Evolutionary conservation across 176 grass and related monocot species (phyloP), one percentile per base, ranked within the genome.

Genomic region (Chloris gayana): DNA sequence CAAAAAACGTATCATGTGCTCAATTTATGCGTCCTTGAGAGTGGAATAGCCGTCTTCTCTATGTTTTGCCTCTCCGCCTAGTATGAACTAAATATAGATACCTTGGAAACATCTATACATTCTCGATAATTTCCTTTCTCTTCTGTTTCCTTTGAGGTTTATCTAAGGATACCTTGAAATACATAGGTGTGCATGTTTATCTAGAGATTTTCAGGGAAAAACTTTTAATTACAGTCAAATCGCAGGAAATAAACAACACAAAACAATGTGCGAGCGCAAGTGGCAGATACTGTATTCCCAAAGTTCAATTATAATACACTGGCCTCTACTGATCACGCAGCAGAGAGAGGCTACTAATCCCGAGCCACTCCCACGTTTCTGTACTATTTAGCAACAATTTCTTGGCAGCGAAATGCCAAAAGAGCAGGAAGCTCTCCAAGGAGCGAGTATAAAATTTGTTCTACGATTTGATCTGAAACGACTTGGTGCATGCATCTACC

Each of bases 291-390:
- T 76, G 50, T 84, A 59, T 10, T 61, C 27, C 82, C 37, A 0
- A 84, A 58, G 77, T 73, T 50, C n/a, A 34, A 59, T 49, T 77
- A 84, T 38, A 77, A 60, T 76, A 69, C 9, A 46, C 50, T 44
- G 51, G 35, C 38, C 64, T 60, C 59, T 58, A 18, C 46, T 84
- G 42, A 56, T 67, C n/a, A n/a, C 35, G 39, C 62, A 4, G 39
- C 14, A 33, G 72, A 73, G 72, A 58, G 47, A 18, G 73, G 82
- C 51, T 76, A 69, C 82, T 51, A 69, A 84, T 77, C 82, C 63
- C 82, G 21, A 77, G 64, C 29, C 64, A 61, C 22, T 24, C 26
- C 50, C 51, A 69, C 27, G 72, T 68, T 77, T 84, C 38, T 30
- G 50, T 76, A 50, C 14, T 67, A 62, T 19, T 58, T 58, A 42